Conservation (phyloP, 345 rosid genomes). For the Rhodamnia argentea region DNA sequence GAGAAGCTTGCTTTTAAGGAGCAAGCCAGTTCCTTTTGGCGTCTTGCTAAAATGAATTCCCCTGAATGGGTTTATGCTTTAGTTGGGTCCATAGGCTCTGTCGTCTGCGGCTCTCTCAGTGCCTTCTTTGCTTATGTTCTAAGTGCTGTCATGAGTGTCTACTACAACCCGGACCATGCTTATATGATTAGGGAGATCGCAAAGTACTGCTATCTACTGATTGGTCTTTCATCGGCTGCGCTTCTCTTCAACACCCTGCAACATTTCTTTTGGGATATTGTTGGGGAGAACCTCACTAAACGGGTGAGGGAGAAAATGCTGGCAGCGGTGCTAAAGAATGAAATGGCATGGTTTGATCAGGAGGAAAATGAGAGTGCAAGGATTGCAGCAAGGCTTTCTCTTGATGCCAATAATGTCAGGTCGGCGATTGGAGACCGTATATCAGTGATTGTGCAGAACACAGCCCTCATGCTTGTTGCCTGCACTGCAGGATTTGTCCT, state of each 20-base stretch:
- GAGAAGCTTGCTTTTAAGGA: slow-evolving; percentile 94
- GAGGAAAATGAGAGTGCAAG: slow-evolving; percentile 96
- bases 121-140: slow-evolving; percentile 96
- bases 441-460: slow-evolving; percentile 92
- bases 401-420: slow-evolving; percentile 96
- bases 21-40: slow-evolving; percentile 97
- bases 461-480: slow-evolving; percentile 89
- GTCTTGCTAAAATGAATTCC: slow-evolving; percentile 92
- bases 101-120: slow-evolving; percentile 82
- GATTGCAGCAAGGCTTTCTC: slow-evolving; percentile 80
- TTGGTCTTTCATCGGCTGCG: slow-evolving; percentile 93
- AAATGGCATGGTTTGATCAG: slow-evolving; percentile 98
- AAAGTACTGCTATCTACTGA: slow-evolving; percentile 81
- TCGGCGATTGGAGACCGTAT: slow-evolving; percentile 97
- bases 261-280: slow-evolving; percentile 97
- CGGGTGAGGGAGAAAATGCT: slow-evolving; percentile 96
- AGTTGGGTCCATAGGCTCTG: slow-evolving; percentile 82
- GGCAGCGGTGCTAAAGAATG: slow-evolving; percentile 74
- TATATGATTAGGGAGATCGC: slow-evolving; percentile 82
- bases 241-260: slow-evolving; percentile 88
- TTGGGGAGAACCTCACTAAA: slow-evolving; percentile 94
- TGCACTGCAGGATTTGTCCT: slow-evolving; percentile 95
- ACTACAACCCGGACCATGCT: slow-evolving; percentile 76
- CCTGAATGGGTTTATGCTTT: slow-evolving; percentile 96
- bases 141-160: slow-evolving; percentile 84